A percentile compares a stretch with the other conserved stretches of the same genome.
phyloP scores from a whole-genome alignment of 495 filamentous ascomycete genomes.

The Poronia punctata region DNA sequence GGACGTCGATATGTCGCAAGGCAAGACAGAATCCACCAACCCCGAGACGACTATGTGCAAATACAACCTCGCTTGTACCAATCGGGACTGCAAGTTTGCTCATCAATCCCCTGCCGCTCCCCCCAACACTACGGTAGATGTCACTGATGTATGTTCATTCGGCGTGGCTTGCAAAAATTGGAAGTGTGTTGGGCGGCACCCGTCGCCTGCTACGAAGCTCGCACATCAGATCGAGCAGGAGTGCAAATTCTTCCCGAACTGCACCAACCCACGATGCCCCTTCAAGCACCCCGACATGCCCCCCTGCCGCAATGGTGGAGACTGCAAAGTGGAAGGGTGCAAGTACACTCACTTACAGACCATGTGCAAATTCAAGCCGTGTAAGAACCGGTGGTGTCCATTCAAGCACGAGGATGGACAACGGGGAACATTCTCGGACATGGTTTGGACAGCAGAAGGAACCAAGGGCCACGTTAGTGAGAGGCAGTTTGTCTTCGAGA shows the following conservation, averaged over 20 bases:
- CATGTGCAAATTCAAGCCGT: conserved; percentile 86
- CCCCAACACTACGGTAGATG: conserved; percentile 66
- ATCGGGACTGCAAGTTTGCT: conserved; percentile 82
- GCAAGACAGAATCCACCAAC: conserved; percentile 39
- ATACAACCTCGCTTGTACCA: conserved; percentile 81
- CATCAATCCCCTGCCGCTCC: conserved; percentile 92
- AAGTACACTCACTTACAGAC: conserved; percentile 80
- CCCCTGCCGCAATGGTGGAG: conserved; percentile 86
- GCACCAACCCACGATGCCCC: conserved; percentile 75
- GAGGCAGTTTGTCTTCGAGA: conserved; percentile 78
- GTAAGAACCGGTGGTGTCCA: conserved; percentile 72
- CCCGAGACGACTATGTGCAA: conserved; percentile 66
- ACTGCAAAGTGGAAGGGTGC: conserved; percentile 77
- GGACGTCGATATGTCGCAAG: conserved; percentile 47
- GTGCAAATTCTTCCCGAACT: conserved; percentile 94
- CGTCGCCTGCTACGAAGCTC: conserved; percentile 74
- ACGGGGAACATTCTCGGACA: conserved; percentile 70
- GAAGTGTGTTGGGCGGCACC: conserved; percentile 88
- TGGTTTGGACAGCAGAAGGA: conserved; percentile 75
- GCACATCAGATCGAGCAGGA: conserved; percentile 75
- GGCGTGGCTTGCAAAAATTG: conserved; percentile 89
- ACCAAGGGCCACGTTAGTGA: conserved; percentile 70
- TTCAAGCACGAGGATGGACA: conserved; percentile 95
- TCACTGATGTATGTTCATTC: conserved; percentile 72
- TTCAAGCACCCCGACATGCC: conserved; percentile 77